Evolutionary conservation across 306 rosid species (phyloP).

Genomic region (peach (Prunus persica)): DNA sequence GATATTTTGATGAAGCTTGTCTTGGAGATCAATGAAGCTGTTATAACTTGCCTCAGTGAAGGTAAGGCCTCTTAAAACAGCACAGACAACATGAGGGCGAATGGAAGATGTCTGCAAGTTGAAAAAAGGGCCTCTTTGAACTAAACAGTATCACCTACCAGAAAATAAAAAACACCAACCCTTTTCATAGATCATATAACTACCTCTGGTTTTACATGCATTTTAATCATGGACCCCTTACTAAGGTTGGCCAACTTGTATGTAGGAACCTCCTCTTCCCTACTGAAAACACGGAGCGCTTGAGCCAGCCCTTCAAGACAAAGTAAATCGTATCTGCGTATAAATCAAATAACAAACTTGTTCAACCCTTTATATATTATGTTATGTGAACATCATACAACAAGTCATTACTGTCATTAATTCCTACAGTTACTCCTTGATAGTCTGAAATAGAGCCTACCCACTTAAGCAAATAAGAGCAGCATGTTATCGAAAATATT

Average conservation of each 20-base stretch:
- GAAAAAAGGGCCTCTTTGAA: conserved; percentile 1
- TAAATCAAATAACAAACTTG: too few species aligned
- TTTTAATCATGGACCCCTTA: conserved; percentile 58
- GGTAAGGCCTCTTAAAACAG: conserved; percentile 72
- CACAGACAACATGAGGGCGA: conserved; percentile 81
- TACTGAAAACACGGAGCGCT: conserved; percentile 64
- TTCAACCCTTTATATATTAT: too few species aligned
- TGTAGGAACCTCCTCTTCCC: conserved; percentile 52
- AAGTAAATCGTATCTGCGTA: conserved; percentile 29
- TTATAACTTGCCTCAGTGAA: conserved; percentile 72
- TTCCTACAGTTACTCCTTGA: too few species aligned
- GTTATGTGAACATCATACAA: too few species aligned
- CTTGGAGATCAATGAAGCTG: conserved; percentile 96
- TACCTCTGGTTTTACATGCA: conserved; percentile 95
- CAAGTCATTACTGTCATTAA: too few species aligned
- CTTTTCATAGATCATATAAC: not conserved
- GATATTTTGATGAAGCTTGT: conserved; percentile 94
- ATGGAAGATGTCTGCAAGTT: conserved; percentile 60
- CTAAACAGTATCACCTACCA: conserved; percentile 1
- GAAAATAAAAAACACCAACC: not conserved
- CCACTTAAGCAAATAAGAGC: not conserved
- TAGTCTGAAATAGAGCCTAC: too few species aligned
- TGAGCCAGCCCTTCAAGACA: conserved; percentile 94
- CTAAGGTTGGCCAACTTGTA: conserved; percentile 57
- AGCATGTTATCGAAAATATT: not conserved